These are phyloP conservation scores for Epichloe brachyelytri DNA, from an alignment of 2,329 filamentous ascomycete species.

Conservation along the genomic window DNA sequence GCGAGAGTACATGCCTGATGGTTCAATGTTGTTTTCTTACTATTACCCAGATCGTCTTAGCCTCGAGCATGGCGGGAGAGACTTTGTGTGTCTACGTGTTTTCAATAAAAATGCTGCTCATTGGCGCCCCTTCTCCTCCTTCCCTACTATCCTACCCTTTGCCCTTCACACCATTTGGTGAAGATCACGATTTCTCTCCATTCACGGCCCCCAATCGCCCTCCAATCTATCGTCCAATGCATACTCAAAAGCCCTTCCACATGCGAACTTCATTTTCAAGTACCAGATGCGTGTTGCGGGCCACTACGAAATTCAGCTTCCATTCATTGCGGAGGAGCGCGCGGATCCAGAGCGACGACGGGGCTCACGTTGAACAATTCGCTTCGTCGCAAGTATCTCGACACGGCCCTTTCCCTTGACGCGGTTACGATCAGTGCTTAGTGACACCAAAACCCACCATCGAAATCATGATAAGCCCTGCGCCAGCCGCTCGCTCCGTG, in stretches of 20 bases:
- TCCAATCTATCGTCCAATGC: constrained; percentile 33
- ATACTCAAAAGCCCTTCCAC: constrained; percentile 35
- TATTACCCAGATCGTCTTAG: neutral
- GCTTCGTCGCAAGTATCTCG: constrained; percentile 2
- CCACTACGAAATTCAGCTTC: constrained; percentile 34
- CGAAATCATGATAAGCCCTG: constrained; percentile 32
- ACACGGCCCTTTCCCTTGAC: constrained; percentile 4
- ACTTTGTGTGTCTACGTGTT: neutral
- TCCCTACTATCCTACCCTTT: neutral
- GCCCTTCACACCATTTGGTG: constrained; percentile 8
- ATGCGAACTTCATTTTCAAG: constrained; percentile 36
- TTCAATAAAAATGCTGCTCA: neutral
- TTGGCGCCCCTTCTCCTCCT: neutral
- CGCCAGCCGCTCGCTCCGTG: constrained; percentile 37
- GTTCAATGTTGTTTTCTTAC: no score
- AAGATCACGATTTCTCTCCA: constrained; percentile 3
- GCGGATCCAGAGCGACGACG: constrained; percentile 48
- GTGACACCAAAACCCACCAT: neutral
- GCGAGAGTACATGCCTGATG: neutral
- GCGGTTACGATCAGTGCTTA: neutral
- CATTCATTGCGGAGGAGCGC: constrained; percentile 37
- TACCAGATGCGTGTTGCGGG: constrained; percentile 45
- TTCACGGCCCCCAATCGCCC: constrained; percentile 7
- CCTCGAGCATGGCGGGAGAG: neutral
- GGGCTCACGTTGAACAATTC: constrained; percentile 30